Percentiles rank a stretch among this genome's conserved stretches.
Evolutionary conservation across 2,329 filamentous ascomycete genomes (phyloP).

Genomic region (Thermoascus crustaceus): DNA sequence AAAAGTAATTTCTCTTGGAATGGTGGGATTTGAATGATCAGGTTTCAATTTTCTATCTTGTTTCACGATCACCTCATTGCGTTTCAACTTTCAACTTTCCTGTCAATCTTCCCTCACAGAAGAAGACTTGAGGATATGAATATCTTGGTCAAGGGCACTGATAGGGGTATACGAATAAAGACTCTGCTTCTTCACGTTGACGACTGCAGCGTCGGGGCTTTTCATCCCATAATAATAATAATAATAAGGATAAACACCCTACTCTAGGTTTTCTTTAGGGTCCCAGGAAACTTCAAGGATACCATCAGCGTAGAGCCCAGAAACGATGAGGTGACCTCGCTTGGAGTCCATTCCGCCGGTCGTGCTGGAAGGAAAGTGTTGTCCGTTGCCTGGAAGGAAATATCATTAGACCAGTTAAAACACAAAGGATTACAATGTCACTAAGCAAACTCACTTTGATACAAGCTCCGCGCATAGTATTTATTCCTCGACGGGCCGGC

Average conservation of each 20-base stretch:
- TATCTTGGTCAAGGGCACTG: too few species aligned
- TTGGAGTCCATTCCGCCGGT: slow-evolving; percentile 12
- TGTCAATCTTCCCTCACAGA: too few species aligned
- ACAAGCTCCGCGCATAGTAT: slow-evolving; percentile 10
- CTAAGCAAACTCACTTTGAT: slow-evolving; percentile 7
- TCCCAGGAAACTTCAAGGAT: slow-evolving; percentile 13
- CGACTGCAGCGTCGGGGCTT: not conserved
- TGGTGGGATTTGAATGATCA: too few species aligned
- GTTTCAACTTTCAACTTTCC: too few species aligned
- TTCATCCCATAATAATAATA: not conserved
- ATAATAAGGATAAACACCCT: not conserved
- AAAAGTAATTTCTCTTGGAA: too few species aligned
- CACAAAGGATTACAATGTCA: too few species aligned
- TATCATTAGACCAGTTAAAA: too few species aligned
- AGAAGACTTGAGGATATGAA: too few species aligned
- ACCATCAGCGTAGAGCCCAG: slow-evolving; percentile 11
- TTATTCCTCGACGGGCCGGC: slow-evolving; percentile 8
- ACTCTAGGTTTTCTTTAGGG: slow-evolving; percentile 6
- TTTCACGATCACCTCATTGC: too few species aligned
- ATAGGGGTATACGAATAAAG: too few species aligned
- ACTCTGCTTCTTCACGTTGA: too few species aligned
- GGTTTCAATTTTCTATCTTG: too few species aligned
- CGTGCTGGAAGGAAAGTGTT: slow-evolving; percentile 9
- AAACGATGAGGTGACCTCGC: slow-evolving; percentile 10
- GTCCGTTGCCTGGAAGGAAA: slow-evolving; percentile 10